Percentiles rank a stretch among this genome's conserved stretches.
Conservation (phyloP, 78 protist genomes). For the Pelomyxa schiedti region DNA sequence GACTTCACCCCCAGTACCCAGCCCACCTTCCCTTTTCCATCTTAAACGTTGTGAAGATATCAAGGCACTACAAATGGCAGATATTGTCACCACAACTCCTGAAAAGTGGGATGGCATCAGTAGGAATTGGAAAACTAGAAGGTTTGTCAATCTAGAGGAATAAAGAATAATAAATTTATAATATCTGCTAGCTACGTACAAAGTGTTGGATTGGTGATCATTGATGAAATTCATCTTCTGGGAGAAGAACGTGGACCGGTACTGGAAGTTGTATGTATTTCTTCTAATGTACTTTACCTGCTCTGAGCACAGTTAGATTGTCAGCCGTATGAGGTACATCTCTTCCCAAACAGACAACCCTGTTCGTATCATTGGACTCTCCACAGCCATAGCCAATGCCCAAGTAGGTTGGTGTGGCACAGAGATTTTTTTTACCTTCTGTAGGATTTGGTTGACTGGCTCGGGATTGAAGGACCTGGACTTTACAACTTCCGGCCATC, state of each 20-base stretch:
- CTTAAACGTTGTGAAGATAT: no score
- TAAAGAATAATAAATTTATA: neutral
- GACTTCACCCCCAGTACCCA: slow-evolving; percentile 90
- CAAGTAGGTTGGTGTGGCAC: no score
- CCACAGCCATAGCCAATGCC: slow-evolving; percentile 98
- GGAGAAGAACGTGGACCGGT: slow-evolving; percentile 95
- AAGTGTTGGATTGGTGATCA: slow-evolving; percentile 65
- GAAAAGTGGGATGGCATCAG: slow-evolving; percentile 98
- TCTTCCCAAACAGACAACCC: slow-evolving; percentile 45
- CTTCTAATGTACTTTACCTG: slow-evolving; percentile 12
- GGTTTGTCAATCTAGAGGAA: slow-evolving; percentile 67
- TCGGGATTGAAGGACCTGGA: slow-evolving; percentile 74
- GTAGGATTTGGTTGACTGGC: slow-evolving; percentile 94
- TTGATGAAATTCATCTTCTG: slow-evolving; percentile 95
- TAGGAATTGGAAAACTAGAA: slow-evolving; percentile 84
- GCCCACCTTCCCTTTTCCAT: neutral
- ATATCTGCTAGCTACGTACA: slow-evolving; percentile 2
- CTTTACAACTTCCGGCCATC: slow-evolving; percentile 92
- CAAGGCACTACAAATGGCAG: slow-evolving; percentile 72
- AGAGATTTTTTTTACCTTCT: no score
- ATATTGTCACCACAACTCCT: slow-evolving; percentile 94
- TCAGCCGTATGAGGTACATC: slow-evolving; percentile 76
- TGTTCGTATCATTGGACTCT: slow-evolving; percentile 91
- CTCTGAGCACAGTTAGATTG: slow-evolving; percentile 22
- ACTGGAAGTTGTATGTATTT: slow-evolving; percentile 76